Evolutionary conservation across 1,139 yeast species (phyloP).

Genomic region (Candida dubliniensis): DNA sequence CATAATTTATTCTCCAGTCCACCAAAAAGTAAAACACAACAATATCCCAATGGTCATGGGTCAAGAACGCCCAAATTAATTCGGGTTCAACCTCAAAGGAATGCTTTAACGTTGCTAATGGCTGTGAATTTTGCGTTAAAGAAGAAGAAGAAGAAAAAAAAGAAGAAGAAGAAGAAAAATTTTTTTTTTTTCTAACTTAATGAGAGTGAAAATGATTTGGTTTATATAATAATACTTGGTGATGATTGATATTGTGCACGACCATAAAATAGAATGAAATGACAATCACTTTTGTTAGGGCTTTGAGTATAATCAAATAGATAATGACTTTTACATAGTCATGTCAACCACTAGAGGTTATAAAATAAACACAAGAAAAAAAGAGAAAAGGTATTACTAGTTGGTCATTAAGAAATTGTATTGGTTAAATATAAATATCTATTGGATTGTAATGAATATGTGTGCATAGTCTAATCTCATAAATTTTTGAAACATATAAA

Average conservation of each 20-base stretch:
- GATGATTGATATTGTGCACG: not conserved
- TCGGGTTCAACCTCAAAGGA: constrained; percentile 75
- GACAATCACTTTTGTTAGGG: not conserved
- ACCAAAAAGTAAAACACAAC: constrained; percentile 41
- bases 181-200: constrained; percentile 1
- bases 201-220: not conserved
- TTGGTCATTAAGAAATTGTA: no score
- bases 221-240: no score
- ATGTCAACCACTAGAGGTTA: no score
- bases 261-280: not conserved
- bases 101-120: constrained; percentile 65
- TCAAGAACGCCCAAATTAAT: constrained; percentile 55
- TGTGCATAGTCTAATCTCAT: no score
- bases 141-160: constrained; percentile 17
- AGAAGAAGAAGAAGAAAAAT: constrained; percentile 4
- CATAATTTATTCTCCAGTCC: constrained; percentile 65
- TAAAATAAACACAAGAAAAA: no score
- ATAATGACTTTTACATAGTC: no score
- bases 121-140: constrained; percentile 71
- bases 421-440: no score
- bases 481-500: no score
- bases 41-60: constrained; percentile 76
- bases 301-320: no score
- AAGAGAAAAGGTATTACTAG: no score
- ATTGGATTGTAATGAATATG: no score